Evolutionary conservation across 805 yeast genomes (phyloP).

Genomic region (Spathaspora hagerdaliae): DNA sequence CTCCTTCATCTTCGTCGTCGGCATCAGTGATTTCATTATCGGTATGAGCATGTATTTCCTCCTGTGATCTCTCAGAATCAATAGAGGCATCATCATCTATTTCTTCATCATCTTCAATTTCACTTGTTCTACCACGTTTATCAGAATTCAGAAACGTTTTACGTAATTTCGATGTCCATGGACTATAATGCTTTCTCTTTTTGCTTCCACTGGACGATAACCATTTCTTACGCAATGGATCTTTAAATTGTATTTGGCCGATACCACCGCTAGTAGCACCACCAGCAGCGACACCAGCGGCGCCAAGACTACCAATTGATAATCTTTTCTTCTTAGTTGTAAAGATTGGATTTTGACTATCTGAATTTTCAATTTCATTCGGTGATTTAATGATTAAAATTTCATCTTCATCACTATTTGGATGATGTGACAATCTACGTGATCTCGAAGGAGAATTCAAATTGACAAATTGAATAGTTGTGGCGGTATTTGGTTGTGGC

Average conservation of each 20-base stretch:
- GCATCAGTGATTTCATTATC: conserved; percentile 3
- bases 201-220: not conserved
- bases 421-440: not conserved
- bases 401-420: conserved; percentile 47
- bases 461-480: conserved; percentile 1
- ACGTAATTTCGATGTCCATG: conserved; percentile 17
- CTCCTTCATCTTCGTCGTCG: conserved; percentile 4
- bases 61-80: conserved; percentile 15
- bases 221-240: conserved; percentile 7
- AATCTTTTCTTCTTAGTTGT: conserved; percentile 19
- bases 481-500: not conserved
- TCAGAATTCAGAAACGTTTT: conserved; percentile 20
- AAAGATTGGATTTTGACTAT: conserved; percentile 30
- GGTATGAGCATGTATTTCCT: not conserved
- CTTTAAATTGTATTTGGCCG: conserved; percentile 19
- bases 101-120: conserved; percentile 6
- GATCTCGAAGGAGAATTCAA: conserved; percentile 1
- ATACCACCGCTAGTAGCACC: not conserved
- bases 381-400: conserved; percentile 78
- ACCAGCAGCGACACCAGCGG: no score
- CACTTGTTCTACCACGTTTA: conserved; percentile 2
- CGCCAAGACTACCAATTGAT: not conserved
- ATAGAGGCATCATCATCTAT: conserved; percentile 18
- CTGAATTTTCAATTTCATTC: conserved; percentile 53
- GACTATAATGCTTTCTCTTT: conserved; percentile 6